Base-by-base conservation (phyloP, 106 monocot genomes). In the Phalaenopsis equestris region DNA sequence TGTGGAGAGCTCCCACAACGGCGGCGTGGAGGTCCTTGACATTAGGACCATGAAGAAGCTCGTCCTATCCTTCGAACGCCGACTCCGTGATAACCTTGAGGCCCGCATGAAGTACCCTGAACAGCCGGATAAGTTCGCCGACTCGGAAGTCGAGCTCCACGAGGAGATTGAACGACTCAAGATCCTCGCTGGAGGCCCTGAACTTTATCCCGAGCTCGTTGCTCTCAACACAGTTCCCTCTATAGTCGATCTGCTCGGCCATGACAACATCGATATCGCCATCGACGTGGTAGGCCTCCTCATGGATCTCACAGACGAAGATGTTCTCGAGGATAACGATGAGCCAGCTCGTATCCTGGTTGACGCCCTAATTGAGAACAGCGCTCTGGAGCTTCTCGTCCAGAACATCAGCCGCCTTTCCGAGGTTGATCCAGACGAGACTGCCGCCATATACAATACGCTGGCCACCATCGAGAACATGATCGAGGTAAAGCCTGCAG, bases 71-170 rank as follows among this genome's bases (percentile, higher is more conserved):
- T 98, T 98, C 88, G 97, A 98, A 86, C 94, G 97, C 76, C 92
- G 94, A 79, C 97, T 98, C 77, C 86, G 86, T 1, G 94, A 94
- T 72, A 98, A 98, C 82, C 92, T 98, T 24, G 97, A 98, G 78
- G 84, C 90, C 30, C 89, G 97, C 55, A 87, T 98, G 86, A 98
- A 94, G 90, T 76, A 90, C 80, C 94, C 97, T 21, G 97, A 92
- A 82, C 81, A 88, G 46, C 97, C 97, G 30, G 86, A 90, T 12
- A 81, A 82, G 48, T 98, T 98, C 78, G 97, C 97, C 48, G 97
- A 98, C 79, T 94, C 98, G n/a, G 98, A 98, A 85, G 83, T 98
- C 42, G 92, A 90, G 73, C 91, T 98, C 65, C 98, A 98, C 83
- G 83, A 87, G 39, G 92, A 98, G 80, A 80, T 92, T 84, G 83